phyloP scores from a whole-genome alignment of 2,329 filamentous ascomycete species.

The Sarocladiaceae sp. region DNA sequence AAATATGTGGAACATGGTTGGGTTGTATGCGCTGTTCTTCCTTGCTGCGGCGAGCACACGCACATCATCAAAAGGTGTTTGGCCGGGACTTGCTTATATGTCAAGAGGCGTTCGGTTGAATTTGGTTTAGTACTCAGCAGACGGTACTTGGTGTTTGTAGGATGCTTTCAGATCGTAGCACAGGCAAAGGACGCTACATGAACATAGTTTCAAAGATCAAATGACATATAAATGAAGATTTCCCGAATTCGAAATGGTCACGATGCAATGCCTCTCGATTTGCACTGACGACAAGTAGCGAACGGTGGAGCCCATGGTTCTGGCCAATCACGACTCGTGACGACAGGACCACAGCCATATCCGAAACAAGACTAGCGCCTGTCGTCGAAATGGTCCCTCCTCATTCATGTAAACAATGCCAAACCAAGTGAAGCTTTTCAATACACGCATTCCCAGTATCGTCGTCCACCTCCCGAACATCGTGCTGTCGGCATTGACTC shows the following conservation, averaged over 20 bases:
- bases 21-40: slow-evolving; percentile 1
- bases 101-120: slow-evolving; percentile 8
- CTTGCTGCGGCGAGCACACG: slow-evolving; percentile 1
- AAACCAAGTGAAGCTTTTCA: slow-evolving; percentile 9
- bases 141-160: neutral
- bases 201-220: neutral
- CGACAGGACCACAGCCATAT: no score
- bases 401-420: slow-evolving; percentile 20
- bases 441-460: slow-evolving; percentile 1
- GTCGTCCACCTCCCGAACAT: neutral
- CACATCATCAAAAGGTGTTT: slow-evolving; percentile 10
- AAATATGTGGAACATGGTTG: slow-evolving; percentile 6
- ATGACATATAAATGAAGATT: no score
- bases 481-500: neutral
- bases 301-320: no score
- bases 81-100: slow-evolving; percentile 8
- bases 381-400: slow-evolving; percentile 15
- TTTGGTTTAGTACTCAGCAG: slow-evolving; percentile 7
- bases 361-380: slow-evolving; percentile 17
- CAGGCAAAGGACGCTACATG: slow-evolving; percentile 13
- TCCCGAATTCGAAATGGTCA: no score
- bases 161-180: slow-evolving; percentile 10
- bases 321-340: neutral
- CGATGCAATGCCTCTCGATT: no score
- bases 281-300: no score